These are phyloP conservation scores for Karstenula rhodostoma DNA, from an alignment of 2,329 filamentous ascomycete species.

Conservation along the genomic window DNA sequence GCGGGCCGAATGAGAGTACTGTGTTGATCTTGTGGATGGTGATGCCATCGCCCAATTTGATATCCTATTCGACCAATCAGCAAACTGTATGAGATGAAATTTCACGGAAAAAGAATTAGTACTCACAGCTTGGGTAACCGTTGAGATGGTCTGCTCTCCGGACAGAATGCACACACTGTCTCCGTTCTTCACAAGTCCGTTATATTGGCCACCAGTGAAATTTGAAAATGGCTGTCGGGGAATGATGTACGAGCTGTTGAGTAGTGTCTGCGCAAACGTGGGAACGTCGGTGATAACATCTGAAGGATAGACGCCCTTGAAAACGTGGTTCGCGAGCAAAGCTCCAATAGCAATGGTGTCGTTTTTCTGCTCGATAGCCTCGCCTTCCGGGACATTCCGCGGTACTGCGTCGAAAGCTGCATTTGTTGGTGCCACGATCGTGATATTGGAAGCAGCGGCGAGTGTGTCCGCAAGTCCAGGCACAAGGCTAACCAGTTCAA, in stretches of 20 bases:
- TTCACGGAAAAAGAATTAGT: neutral
- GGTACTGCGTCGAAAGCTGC: conserved; percentile 51
- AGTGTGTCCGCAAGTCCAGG: conserved; percentile 51
- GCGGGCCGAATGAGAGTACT: conserved; percentile 35
- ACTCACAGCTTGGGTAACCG: conserved; percentile 58
- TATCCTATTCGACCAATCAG: conserved; percentile 24
- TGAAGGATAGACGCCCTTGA: conserved; percentile 59
- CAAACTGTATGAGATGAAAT: neutral
- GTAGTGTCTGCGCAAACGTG: conserved; percentile 56
- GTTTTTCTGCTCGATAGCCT: conserved; percentile 42
- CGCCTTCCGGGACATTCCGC: conserved; percentile 34
- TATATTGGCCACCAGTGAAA: conserved; percentile 65
- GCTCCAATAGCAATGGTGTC: conserved; percentile 50
- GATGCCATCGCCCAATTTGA: conserved; percentile 36
- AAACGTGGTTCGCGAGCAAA: conserved; percentile 64
- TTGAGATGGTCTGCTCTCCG: conserved; percentile 59
- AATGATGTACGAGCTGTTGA: conserved; percentile 55
- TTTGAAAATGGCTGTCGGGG: conserved; percentile 59
- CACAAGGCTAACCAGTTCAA: conserved; percentile 48
- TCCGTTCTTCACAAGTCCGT: conserved; percentile 54
- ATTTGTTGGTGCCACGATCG: conserved; percentile 65
- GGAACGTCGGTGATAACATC: conserved; percentile 48
- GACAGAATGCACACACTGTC: conserved; percentile 58
- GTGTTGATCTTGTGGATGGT: conserved; percentile 40
- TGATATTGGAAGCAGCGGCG: conserved; percentile 58